Conservation (phyloP, 2,329 filamentous ascomycete genomes). For the Colletotrichum lentis region DNA sequence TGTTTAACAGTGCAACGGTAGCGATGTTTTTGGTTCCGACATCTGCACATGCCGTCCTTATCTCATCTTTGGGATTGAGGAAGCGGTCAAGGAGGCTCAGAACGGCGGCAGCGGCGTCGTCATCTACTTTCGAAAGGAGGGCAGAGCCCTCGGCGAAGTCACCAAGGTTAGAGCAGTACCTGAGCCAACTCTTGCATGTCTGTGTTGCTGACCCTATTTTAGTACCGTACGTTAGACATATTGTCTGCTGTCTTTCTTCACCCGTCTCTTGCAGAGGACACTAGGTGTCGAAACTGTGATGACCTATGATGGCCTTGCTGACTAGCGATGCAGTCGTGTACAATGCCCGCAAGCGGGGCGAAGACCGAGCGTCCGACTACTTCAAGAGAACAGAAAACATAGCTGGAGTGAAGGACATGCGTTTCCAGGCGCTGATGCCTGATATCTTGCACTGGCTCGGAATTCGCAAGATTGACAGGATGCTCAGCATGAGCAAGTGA, state of each 20-base stretch:
- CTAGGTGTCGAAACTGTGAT: neutral
- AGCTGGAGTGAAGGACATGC: conserved; percentile 95
- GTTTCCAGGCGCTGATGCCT: conserved; percentile 97
- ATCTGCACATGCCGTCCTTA: conserved; percentile 98
- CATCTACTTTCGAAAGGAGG: conserved; percentile 99
- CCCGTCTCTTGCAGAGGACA: neutral
- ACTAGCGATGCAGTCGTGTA: conserved; percentile 61
- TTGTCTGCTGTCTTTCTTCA: neutral
- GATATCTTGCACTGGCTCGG: conserved; percentile 98
- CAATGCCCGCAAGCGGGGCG: conserved; percentile 82
- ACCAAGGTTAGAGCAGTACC: conserved; percentile 77
- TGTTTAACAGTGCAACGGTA: conserved; percentile 78
- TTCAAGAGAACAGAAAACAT: conserved; percentile 99
- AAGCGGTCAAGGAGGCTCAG: conserved; percentile 96
- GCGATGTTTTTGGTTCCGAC: conserved; percentile 96
- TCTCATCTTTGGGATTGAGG: conserved; percentile 94
- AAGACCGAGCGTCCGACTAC: conserved; percentile 86
- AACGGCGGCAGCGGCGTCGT: conserved; percentile 93
- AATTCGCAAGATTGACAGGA: conserved; percentile 97
- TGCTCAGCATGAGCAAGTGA: conserved; percentile 98
- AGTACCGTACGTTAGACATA: conserved; percentile 56
- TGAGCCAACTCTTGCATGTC: neutral
- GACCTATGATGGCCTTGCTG: conserved; percentile 9
- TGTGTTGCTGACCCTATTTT: conserved; percentile 45
- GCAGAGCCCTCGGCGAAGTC: conserved; percentile 91